Evolutionary conservation across 208 protist genomes (phyloP), one percentile per base, ranked within the genome.

Genomic region (Acanthamoeba royreba): DNA sequence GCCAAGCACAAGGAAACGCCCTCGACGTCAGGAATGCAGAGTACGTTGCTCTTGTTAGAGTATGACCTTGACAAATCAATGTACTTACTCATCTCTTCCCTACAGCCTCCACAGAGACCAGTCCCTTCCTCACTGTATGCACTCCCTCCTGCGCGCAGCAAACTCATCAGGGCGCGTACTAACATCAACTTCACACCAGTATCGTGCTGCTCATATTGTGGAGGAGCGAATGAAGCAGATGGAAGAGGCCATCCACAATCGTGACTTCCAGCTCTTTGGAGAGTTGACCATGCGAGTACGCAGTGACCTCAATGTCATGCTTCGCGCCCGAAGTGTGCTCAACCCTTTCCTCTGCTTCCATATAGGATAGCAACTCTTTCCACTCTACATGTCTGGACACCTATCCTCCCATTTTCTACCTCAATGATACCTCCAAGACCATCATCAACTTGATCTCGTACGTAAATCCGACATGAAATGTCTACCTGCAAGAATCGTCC

Each of bases 381-480:
- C 99, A 99, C 93, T 98, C 98, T 83, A 97, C 99, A 31, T 99
- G 99, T 94, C 96, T 98, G 38, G 99, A 99, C 79, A 99, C 99
- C 19, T 97, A 97, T 43, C 99, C 99, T n/a, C 97, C 97, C 58
- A 99, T 99, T 77, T 98, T 98, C 95, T 99, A 99, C 97, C 95
- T 99, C 40, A 99, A 99, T 45, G 98, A 99, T 87, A 97, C 98
- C 47, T 99, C 99, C 87, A 97, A 98, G 87, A 96, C 97, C 28
- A 98, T 99, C 95, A 98, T 99, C 45, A 94, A 97, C 28, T 92
- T 99, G 17, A 96, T 99, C 19, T 96, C 98, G 31, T 96, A 96
- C 38, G 35, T 46, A 55, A 55, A 55, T 55, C 19, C 49, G 9
- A 25, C 13, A 15, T 79, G 69, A 17, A 42, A 19, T 17, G 38